Evolutionary conservation across 2,329 filamentous ascomycete genomes (phyloP), one percentile per base, ranked within the genome.

Genomic region (Hirsutella rhossiliensis): DNA sequence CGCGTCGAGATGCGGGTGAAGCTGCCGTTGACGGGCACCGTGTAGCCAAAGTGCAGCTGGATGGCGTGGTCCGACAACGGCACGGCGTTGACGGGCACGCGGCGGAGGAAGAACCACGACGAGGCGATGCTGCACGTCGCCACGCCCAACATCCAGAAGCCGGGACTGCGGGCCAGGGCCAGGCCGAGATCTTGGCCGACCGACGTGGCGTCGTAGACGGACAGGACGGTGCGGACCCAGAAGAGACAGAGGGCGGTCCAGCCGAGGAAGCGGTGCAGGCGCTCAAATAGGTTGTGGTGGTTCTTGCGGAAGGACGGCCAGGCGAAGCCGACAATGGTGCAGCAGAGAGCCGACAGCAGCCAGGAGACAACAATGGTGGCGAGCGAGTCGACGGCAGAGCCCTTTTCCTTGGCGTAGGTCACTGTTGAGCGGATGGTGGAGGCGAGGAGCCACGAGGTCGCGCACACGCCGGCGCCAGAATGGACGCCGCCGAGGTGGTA

Each of bases 61-160:
- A 86, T 66, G 34, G 84, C 85, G 62, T 89, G 85, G 19, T 72
- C 59, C 0, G 85, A 90, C 17, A 92, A 75, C 4, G 72, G 65
- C 55, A 87, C 79, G 9, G 80, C 68, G 18, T 73, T 65, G 48
- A 90, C 82, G 11, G 67, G 64, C 45, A 85, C 78, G 52, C 76
- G 79, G 44, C 84, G 77, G 27, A 92, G 75, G 46, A 76, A 73
- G 3, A 83, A 58, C 85, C 86, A 94, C 1, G 86, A 84, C 42
- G 82, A 78, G 39, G 82, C 67, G 49, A 89, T 72, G 50, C 81
- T 74, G 36, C 71, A 54, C 1, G 84, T 86, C 39, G 80, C 78
- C 39, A 76, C 57, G 23, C 76, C 52, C 17, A 90, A 67, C 54
- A 84, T 75, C 81, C 84, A 92, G 61, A 90, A 66, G 9, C 65